phyloP scores from a whole-genome alignment of 331 rosid genomes.

The Acacia pycnantha region DNA sequence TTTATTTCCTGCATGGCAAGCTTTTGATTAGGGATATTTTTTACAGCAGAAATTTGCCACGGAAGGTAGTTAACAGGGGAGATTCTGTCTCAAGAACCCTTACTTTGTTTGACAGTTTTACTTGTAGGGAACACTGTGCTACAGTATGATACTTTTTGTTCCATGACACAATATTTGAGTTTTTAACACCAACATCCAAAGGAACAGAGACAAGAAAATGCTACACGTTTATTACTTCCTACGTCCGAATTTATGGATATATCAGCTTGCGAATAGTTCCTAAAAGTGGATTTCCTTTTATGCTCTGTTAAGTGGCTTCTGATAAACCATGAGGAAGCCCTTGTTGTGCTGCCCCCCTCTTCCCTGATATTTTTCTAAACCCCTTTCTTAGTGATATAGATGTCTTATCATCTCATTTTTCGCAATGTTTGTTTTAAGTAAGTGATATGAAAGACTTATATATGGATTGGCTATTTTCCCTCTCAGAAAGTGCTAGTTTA shows the following conservation, averaged over 20 bases:
- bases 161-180: neutral
- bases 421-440: too few relatives aligned
- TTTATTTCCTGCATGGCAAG: too few relatives aligned
- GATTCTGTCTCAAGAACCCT: too few relatives aligned
- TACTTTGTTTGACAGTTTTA: too few relatives aligned
- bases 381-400: neutral
- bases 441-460: neutral
- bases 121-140: too few relatives aligned
- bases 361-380: neutral
- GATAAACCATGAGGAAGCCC: neutral
- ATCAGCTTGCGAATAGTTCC: neutral
- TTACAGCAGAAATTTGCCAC: too few relatives aligned
- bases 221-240: neutral
- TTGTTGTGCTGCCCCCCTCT: neutral
- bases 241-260: neutral
- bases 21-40: too few relatives aligned
- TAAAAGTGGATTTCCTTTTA: neutral
- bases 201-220: neutral
- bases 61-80: too few relatives aligned
- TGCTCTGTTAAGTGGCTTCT: too few relatives aligned
- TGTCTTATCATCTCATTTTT: too few relatives aligned
- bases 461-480: neutral
- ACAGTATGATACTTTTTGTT: too few relatives aligned
- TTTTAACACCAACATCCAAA: neutral
- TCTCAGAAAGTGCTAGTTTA: neutral